Percentiles rank a stretch among this genome's conserved stretches.
Evolutionary conservation across 2,329 filamentous ascomycete genomes (phyloP).

Genomic region (Fusarium sp.): DNA sequence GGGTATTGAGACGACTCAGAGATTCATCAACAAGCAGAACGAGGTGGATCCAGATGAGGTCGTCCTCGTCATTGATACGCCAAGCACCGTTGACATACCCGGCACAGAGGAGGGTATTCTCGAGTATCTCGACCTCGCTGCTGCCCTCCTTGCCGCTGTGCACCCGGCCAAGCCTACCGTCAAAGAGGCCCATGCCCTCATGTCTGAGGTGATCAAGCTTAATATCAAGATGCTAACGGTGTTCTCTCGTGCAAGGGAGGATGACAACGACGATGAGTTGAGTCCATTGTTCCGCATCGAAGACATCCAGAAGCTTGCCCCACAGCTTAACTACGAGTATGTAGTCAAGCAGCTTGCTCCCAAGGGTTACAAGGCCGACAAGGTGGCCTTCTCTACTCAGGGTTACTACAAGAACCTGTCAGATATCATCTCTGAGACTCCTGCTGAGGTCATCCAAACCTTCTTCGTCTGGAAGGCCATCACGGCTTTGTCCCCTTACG

Average conservation of each 20-base stretch:
- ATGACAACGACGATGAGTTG: not conserved
- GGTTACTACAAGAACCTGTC: slow-evolving; percentile 71
- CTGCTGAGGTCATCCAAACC: slow-evolving; percentile 67
- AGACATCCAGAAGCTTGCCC: slow-evolving; percentile 1
- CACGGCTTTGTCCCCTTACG: slow-evolving; percentile 61
- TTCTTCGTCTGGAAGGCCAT: slow-evolving; percentile 76
- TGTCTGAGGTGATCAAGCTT: not conserved
- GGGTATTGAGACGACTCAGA: slow-evolving; percentile 23
- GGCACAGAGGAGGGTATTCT: not conserved
- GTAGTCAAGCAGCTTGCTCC: slow-evolving; percentile 23
- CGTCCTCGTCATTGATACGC: not conserved
- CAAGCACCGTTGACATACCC: not conserved
- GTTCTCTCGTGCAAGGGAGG: not conserved
- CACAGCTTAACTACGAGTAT: slow-evolving; percentile 22
- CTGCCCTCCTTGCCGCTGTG: slow-evolving; percentile 6
- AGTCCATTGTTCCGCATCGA: not conserved
- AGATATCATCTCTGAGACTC: slow-evolving; percentile 64
- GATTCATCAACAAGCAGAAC: not conserved
- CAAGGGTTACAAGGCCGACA: slow-evolving; percentile 51
- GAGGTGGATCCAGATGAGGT: slow-evolving; percentile 8
- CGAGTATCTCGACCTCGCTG: slow-evolving; percentile 9
- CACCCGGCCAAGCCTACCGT: slow-evolving; percentile 16
- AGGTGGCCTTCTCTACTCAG: slow-evolving; percentile 65
- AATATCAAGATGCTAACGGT: not conserved
- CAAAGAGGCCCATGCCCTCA: not conserved